Evolutionary conservation across 768 basidiomycete species (phyloP).

Genomic region (Pulveroboletus sp.): DNA sequence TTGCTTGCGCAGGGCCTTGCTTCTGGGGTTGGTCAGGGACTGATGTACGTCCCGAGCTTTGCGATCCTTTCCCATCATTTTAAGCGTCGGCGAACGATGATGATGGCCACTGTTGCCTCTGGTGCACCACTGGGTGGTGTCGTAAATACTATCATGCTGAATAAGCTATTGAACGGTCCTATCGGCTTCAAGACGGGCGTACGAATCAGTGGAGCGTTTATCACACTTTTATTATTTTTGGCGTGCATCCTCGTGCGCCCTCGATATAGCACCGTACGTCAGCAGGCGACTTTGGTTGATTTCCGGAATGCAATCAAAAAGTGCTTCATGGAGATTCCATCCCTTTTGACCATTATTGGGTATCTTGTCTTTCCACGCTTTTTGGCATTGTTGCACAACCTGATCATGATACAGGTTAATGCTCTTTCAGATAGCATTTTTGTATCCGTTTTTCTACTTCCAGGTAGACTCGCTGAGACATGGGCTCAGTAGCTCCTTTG

Average conservation of each 20-base stretch:
- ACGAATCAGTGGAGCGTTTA: slow-evolving; percentile 39
- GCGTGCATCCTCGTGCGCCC: slow-evolving; percentile 39
- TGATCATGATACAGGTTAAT: slow-evolving; percentile 12
- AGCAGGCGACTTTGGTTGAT: not conserved
- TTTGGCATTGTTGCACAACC: too few relatives aligned
- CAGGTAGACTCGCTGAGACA: slow-evolving; percentile 54
- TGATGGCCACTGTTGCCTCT: slow-evolving; percentile 45
- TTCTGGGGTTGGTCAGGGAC: slow-evolving; percentile 40
- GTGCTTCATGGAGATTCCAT: slow-evolving; percentile 23
- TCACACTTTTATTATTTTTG: slow-evolving; percentile 35
- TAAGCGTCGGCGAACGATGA: slow-evolving; percentile 36
- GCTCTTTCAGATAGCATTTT: slow-evolving; percentile 38
- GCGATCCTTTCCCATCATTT: slow-evolving; percentile 47
- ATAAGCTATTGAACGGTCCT: slow-evolving; percentile 39
- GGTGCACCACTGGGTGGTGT: slow-evolving; percentile 54
- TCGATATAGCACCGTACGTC: slow-evolving; percentile 17
- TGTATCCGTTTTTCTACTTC: slow-evolving; percentile 56
- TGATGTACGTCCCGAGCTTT: slow-evolving; percentile 44
- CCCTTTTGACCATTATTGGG: slow-evolving; percentile 26
- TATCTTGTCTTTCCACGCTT: not conserved
- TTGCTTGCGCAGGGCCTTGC: slow-evolving; percentile 47
- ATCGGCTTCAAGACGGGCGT: slow-evolving; percentile 45
- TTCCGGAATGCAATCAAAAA: slow-evolving; percentile 20
- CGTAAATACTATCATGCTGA: slow-evolving; percentile 60
- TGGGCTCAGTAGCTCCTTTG: slow-evolving; percentile 41